Percentiles rank a stretch among this genome's conserved stretches.
Evolutionary conservation across 441 rosid genomes (phyloP).

Genomic region (Arabidopsis lyrata): DNA sequence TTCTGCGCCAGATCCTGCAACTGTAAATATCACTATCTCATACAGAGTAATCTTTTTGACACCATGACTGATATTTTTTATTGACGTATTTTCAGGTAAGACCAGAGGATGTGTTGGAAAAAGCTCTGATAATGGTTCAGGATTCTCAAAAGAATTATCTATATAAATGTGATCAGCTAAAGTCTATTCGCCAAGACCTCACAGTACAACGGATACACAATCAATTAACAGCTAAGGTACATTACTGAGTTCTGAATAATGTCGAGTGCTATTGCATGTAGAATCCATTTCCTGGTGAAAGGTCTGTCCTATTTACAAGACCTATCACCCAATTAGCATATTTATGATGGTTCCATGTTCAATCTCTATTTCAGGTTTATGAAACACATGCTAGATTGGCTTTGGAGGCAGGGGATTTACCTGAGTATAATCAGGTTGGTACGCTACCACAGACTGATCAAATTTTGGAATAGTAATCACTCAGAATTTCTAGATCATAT

Average conservation of each 20-base stretch:
- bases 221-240: constrained; percentile 88
- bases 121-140: constrained; percentile 86
- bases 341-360: constrained; percentile 30
- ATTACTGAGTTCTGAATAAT: constrained; percentile 21
- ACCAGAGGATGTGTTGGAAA: constrained; percentile 96
- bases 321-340: constrained; percentile 14
- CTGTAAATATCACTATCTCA: constrained; percentile 58
- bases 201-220: constrained; percentile 94
- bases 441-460: constrained; percentile 21
- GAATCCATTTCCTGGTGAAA: constrained; percentile 24
- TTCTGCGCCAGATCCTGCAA: constrained; percentile 98
- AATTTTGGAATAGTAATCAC: constrained; percentile 18
- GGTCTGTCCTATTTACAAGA: constrained; percentile 16
- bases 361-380: constrained; percentile 73
- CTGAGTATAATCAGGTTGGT: constrained; percentile 96
- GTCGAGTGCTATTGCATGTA: constrained; percentile 30
- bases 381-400: constrained; percentile 99
- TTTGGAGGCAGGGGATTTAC: constrained; percentile 88
- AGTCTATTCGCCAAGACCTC: constrained; percentile 98
- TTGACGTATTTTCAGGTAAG: constrained; percentile 69
- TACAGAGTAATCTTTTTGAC: constrained; percentile 18
- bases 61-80: constrained; percentile 23
- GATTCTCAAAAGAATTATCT: constrained; percentile 93
- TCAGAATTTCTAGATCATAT: constrained; percentile 17
- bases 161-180: constrained; percentile 95